Evolutionary conservation across 768 basidiomycete species (phyloP).

Genomic region (Trametes meyenii): DNA sequence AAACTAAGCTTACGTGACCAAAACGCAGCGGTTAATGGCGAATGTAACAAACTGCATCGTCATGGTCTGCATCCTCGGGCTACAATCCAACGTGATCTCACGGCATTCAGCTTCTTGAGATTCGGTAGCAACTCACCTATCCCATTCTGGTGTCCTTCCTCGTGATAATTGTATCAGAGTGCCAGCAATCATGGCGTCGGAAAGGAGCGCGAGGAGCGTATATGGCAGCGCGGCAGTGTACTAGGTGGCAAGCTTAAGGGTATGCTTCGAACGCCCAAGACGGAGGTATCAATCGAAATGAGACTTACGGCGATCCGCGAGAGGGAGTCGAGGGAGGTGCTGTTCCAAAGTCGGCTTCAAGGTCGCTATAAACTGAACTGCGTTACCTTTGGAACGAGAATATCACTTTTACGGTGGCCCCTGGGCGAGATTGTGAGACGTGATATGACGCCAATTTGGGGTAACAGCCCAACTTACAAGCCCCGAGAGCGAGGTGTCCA

Average conservation of each 20-base stretch:
- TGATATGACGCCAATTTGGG: not conserved
- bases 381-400: slow-evolving; percentile 15
- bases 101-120: not conserved
- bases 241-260: not conserved
- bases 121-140: not conserved
- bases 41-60: slow-evolving; percentile 11
- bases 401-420: slow-evolving; percentile 19
- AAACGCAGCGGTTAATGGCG: slow-evolving; percentile 14
- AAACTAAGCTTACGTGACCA: slow-evolving; percentile 11
- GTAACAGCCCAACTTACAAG: not conserved
- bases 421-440: not conserved
- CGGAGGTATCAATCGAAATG: not conserved
- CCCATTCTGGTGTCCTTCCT: slow-evolving; percentile 7
- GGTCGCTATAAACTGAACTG: too few species aligned
- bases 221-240: slow-evolving; percentile 18
- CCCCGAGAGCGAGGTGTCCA: slow-evolving; percentile 17
- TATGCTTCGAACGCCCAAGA: not conserved
- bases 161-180: slow-evolving; percentile 18
- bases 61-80: slow-evolving; percentile 2
- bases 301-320: slow-evolving; percentile 16
- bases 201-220: slow-evolving; percentile 19
- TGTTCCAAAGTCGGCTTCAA: not conserved
- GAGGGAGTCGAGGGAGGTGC: slow-evolving; percentile 10
- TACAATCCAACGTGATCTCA: not conserved
- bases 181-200: slow-evolving; percentile 22